Conservation (phyloP, 192 early-diverging fungal species). For the Coemansia sp. region DNA sequence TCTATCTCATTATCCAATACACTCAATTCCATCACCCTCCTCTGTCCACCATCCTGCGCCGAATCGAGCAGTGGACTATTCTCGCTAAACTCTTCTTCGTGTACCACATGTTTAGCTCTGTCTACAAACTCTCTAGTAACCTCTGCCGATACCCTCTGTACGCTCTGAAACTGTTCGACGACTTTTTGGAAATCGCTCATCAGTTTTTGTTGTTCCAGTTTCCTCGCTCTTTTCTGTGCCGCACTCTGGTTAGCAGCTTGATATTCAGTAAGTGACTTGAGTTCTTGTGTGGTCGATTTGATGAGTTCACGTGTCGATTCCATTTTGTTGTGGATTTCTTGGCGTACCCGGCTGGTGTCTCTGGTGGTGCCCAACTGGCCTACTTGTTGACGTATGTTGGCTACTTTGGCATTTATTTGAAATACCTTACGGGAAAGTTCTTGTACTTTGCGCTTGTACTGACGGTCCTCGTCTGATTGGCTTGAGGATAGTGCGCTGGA, state of each 20-base stretch:
- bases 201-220: conserved; percentile 90
- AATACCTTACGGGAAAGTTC: conserved; percentile 83
- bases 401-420: conserved; percentile 80
- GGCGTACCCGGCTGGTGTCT: conserved; percentile 76
- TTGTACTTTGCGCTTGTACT: conserved; percentile 59
- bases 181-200: conserved; percentile 94
- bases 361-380: conserved; percentile 70
- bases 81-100: conserved; percentile 31
- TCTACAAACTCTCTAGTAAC: conserved; percentile 84
- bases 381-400: conserved; percentile 77
- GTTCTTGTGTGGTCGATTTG: conserved; percentile 70
- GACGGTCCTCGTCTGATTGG: conserved; percentile 44
- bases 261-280: conserved; percentile 72
- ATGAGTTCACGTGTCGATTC: conserved; percentile 81
- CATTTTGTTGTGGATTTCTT: conserved; percentile 59
- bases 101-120: conserved; percentile 60
- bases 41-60: conserved; percentile 1
- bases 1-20: conserved; percentile 89
- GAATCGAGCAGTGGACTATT: conserved; percentile 21
- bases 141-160: conserved; percentile 78
- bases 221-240: conserved; percentile 58
- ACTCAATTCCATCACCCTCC: conserved; percentile 60
- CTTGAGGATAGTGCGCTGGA: conserved; percentile 1
- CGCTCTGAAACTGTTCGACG: conserved; percentile 83
- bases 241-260: conserved; percentile 23